A percentile compares a stretch with the other conserved stretches of the same genome.
phyloP scores from a whole-genome alignment of 140 eudicot species.

The Stevia rebaudiana region DNA sequence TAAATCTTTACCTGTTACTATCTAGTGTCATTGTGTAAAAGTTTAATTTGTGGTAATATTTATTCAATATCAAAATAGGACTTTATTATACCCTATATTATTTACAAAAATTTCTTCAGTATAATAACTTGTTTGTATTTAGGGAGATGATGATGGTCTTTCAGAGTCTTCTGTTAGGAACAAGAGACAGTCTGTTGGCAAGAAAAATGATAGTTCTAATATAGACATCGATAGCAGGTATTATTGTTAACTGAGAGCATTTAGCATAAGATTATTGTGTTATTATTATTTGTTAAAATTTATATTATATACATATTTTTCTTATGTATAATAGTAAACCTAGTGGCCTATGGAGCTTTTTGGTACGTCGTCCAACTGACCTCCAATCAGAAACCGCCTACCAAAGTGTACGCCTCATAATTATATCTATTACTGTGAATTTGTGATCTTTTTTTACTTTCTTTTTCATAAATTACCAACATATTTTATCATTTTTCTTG shows the following conservation, averaged over 20 bases:
- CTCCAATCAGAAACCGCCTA: conserved; percentile 33
- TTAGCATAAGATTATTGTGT: conserved; percentile 4
- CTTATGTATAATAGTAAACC: conserved; percentile 30
- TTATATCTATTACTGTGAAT: conserved; percentile 15
- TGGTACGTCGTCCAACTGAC: conserved; percentile 37
- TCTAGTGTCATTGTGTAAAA: not conserved
- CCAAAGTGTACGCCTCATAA: conserved; percentile 40
- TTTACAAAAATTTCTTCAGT: not conserved
- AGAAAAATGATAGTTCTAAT: conserved; percentile 26
- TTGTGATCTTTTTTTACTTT: not conserved
- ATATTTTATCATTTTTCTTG: not conserved
- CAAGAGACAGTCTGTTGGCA: conserved; percentile 37
- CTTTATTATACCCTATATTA: not conserved
- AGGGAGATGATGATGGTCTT: conserved; percentile 54
- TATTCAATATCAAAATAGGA: not conserved
- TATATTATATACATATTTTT: not conserved
- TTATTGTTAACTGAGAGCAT: not conserved
- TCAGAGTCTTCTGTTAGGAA: conserved; percentile 32
- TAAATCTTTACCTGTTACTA: not conserved
- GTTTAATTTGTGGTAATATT: not conserved
- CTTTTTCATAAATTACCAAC: not conserved
- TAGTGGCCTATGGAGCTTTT: conserved; percentile 53
- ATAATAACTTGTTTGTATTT: conserved; percentile 19
- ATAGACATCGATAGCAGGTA: conserved; percentile 47
- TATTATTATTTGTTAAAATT: not conserved